A percentile compares a stretch with the other conserved stretches of the same genome.
These are phyloP conservation scores for Phascolomyces articulosus DNA, from an alignment of 371 early-diverging fungal species.

Conservation along the genomic window DNA sequence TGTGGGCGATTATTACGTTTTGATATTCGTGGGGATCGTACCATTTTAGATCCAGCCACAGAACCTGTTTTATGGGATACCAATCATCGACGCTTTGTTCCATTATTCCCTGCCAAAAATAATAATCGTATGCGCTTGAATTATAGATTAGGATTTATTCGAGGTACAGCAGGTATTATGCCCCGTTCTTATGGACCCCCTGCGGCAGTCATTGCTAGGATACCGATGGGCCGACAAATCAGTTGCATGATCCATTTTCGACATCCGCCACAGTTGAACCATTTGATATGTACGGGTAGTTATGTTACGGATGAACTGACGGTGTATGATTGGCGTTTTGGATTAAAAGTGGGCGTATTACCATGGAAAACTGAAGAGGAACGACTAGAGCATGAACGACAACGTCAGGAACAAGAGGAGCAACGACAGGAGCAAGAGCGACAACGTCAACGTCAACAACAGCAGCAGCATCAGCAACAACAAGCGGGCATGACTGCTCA, in stretches of 20 bases:
- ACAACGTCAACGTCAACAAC: background rate
- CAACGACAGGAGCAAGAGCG: background rate
- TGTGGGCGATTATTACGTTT: slow-evolving; percentile 30
- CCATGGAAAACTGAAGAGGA: slow-evolving; percentile 33
- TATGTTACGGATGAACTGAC: slow-evolving; percentile 31
- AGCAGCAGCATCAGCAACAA: background rate
- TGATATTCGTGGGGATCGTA: slow-evolving; percentile 28
- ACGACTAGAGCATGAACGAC: background rate
- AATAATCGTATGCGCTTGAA: background rate
- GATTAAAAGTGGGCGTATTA: slow-evolving; percentile 37
- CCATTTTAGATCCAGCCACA: slow-evolving; percentile 29
- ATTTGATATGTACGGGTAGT: slow-evolving; percentile 40
- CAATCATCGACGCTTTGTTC: slow-evolving; percentile 11
- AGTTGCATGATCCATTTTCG: slow-evolving; percentile 50
- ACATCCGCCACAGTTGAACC: slow-evolving; percentile 34
- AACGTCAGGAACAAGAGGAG: background rate
- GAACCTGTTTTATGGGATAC: slow-evolving; percentile 22
- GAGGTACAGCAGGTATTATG: background rate
- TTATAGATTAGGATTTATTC: background rate
- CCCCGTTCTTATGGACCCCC: slow-evolving; percentile 13
- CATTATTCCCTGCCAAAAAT: slow-evolving; percentile 3
- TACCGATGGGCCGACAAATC: slow-evolving; percentile 30
- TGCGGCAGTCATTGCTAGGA: slow-evolving; percentile 21
- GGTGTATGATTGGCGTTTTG: slow-evolving; percentile 48
- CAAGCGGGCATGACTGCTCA: background rate